phyloP scores from a whole-genome alignment of 2,329 filamentous ascomycete genomes.

The Talaromyces verruculosus region DNA sequence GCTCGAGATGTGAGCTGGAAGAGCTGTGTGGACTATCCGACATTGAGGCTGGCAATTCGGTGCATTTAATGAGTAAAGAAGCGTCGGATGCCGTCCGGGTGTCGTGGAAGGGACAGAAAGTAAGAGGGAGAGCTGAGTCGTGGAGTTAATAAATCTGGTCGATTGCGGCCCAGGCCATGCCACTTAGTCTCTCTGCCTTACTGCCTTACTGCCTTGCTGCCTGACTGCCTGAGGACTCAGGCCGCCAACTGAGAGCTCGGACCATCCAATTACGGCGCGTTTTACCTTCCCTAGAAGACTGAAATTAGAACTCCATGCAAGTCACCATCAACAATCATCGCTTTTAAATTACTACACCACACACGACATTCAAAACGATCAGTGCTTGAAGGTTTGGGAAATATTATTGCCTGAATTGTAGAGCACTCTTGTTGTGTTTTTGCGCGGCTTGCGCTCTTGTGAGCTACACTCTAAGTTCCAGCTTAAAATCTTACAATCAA shows the following conservation, averaged over 20 bases:
- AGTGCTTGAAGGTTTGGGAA: background rate
- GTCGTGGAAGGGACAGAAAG: slow-evolving; percentile 18
- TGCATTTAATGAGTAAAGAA: slow-evolving; percentile 25
- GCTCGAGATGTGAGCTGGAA: slow-evolving; percentile 49
- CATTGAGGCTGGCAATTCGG: slow-evolving; percentile 31
- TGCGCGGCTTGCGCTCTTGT: slow-evolving; percentile 2
- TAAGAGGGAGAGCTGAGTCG: slow-evolving; percentile 19
- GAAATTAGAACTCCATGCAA: slow-evolving; percentile 5
- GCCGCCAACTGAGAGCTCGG: slow-evolving; percentile 17
- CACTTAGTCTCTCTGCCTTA: background rate
- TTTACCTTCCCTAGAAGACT: background rate
- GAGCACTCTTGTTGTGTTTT: background rate
- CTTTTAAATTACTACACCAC: background rate
- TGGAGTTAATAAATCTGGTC: slow-evolving; percentile 4
- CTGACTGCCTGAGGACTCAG: slow-evolving; percentile 13
- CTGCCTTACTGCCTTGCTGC: background rate
- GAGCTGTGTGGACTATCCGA: slow-evolving; percentile 39
- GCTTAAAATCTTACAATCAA: background rate
- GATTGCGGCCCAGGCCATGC: slow-evolving; percentile 28
- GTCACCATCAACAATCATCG: background rate
- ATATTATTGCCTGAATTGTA: background rate
- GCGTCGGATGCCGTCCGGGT: background rate
- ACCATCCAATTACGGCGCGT: slow-evolving; percentile 13
- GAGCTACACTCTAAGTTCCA: slow-evolving; percentile 3
- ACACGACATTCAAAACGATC: background rate